Conservation (phyloP, 176 grass and related monocot species). For the Phyllostachys edulis region DNA sequence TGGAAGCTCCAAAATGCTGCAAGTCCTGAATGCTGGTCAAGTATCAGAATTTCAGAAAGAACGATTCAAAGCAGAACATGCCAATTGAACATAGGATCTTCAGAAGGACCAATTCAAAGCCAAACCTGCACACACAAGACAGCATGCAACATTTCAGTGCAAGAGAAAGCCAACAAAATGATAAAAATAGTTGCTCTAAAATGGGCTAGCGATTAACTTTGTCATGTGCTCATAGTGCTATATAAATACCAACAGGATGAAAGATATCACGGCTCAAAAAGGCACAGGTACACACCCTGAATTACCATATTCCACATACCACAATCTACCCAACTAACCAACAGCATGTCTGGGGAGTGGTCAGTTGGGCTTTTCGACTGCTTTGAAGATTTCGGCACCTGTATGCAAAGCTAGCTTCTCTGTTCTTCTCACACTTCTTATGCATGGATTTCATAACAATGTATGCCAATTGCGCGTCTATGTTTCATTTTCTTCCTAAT, state of each 20-base stretch:
- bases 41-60: conserved; percentile 7
- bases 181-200: background rate
- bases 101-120: conserved; percentile 7
- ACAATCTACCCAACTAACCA: background rate
- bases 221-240: background rate
- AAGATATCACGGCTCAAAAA: background rate
- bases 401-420: conserved; percentile 19
- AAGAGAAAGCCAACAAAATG: background rate
- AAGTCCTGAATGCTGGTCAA: background rate
- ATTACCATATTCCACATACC: background rate
- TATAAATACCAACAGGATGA: conserved; percentile 13
- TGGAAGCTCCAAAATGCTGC: conserved; percentile 1
- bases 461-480: background rate
- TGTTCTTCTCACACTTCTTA: background rate
- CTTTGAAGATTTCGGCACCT: conserved; percentile 42
- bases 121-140: background rate
- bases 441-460: background rate
- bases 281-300: background rate
- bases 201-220: background rate
- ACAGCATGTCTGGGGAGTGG: conserved; percentile 43
- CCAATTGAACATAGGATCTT: background rate
- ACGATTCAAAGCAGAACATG: conserved; percentile 17
- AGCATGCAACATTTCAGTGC: background rate
- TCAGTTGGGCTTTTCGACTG: conserved; percentile 48
- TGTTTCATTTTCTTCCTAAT: background rate